A percentile compares a stretch with the other conserved stretches of the same genome.
Conservation (phyloP, 805 yeast genomes). For the Pichia cephalocereana region DNA sequence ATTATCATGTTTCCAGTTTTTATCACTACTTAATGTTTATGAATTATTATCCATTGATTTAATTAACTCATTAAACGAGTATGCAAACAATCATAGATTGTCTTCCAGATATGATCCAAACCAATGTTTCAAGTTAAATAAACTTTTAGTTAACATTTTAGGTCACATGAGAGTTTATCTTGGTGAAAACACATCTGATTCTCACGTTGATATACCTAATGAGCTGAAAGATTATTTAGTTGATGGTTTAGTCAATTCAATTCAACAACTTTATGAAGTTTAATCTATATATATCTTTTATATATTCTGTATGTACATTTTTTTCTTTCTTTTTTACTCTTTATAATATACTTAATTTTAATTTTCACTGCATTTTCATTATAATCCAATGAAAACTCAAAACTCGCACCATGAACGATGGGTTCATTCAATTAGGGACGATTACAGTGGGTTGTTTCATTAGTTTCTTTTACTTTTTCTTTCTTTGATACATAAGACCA, state of each 20-base stretch:
- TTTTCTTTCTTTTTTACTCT: background rate
- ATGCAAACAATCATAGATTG: conserved; percentile 2
- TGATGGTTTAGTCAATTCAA: conserved; percentile 17
- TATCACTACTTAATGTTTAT: conserved; percentile 17
- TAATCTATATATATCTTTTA: background rate
- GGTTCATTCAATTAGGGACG: too few relatives aligned
- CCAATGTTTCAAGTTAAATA: conserved; percentile 17
- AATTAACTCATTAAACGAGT: conserved; percentile 4
- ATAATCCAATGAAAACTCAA: too few relatives aligned
- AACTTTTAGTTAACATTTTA: conserved; percentile 20
- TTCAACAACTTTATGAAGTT: conserved; percentile 18
- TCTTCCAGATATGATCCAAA: background rate
- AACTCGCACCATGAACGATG: too few relatives aligned
- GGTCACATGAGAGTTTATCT: conserved; percentile 25
- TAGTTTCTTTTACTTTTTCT: too few relatives aligned
- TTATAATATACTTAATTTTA: background rate
- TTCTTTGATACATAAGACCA: too few relatives aligned
- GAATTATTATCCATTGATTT: conserved; percentile 12
- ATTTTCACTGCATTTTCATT: too few relatives aligned
- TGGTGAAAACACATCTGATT: conserved; percentile 14
- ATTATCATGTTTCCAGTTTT: conserved; percentile 20
- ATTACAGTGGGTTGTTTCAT: too few relatives aligned
- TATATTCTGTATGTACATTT: background rate
- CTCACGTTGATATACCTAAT: conserved; percentile 9
- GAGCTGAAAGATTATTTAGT: conserved; percentile 16